Conservation (phyloP, 1,284 basidiomycete species). For the Microbotryum lychnidis-dioicae region DNA sequence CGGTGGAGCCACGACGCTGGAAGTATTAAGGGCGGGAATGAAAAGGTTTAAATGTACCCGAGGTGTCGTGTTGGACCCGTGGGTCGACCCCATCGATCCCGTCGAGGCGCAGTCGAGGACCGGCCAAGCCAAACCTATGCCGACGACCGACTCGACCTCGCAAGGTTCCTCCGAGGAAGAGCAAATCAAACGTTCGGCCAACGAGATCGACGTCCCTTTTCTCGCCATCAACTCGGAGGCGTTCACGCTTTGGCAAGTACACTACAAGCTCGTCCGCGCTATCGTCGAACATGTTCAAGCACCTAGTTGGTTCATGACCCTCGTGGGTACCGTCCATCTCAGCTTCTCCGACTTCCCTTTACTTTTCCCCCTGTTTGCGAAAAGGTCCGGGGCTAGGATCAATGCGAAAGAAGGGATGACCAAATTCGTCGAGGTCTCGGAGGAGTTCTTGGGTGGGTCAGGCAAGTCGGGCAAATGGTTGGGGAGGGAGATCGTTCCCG, state of each 20-base stretch:
- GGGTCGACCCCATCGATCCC: slow-evolving; percentile 26
- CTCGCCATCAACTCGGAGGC: slow-evolving; percentile 45
- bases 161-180: neutral
- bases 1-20: slow-evolving; percentile 34
- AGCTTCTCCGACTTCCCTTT: slow-evolving; percentile 37
- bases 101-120: slow-evolving; percentile 1
- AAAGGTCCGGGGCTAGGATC: slow-evolving; percentile 35
- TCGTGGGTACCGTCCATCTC: slow-evolving; percentile 36
- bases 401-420: neutral
- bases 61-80: slow-evolving; percentile 30
- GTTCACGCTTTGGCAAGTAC: slow-evolving; percentile 38
- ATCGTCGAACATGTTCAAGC: slow-evolving; percentile 35
- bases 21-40: slow-evolving; percentile 11
- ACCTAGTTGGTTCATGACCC: slow-evolving; percentile 17
- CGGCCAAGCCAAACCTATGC: neutral
- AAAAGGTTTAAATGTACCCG: slow-evolving; percentile 14
- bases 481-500: slow-evolving; percentile 2
- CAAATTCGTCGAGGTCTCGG: slow-evolving; percentile 7
- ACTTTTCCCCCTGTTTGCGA: slow-evolving; percentile 31
- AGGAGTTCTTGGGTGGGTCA: slow-evolving; percentile 12
- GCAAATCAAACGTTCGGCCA: neutral
- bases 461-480: neutral
- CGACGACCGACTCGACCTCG: neutral
- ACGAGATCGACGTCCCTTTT: slow-evolving; percentile 39
- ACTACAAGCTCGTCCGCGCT: slow-evolving; percentile 35